These are phyloP conservation scores for Cnidoscolus chayamansa DNA, from an alignment of 441 rosid genomes.

Conservation along the genomic window DNA sequence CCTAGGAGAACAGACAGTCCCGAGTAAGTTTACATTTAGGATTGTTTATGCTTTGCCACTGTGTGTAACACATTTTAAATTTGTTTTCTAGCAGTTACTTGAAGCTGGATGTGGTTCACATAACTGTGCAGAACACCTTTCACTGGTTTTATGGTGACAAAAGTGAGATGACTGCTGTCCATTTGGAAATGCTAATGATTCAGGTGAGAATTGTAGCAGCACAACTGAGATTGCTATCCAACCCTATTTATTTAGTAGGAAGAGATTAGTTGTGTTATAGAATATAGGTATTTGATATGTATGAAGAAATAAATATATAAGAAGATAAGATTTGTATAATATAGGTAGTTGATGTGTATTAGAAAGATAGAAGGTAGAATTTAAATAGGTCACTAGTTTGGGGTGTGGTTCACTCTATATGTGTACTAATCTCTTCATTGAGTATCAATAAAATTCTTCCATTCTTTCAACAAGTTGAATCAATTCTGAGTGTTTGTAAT, in stretches of 20 bases:
- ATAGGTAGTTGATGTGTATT: too few species aligned
- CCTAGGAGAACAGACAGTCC: slow-evolving; percentile 84
- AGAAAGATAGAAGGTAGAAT: too few species aligned
- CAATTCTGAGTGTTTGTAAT: slow-evolving; percentile 3
- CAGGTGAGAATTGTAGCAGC: slow-evolving; percentile 53
- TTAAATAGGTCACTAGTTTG: too few species aligned
- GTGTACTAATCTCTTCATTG: too few species aligned
- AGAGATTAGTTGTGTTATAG: background rate
- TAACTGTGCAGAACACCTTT: slow-evolving; percentile 78
- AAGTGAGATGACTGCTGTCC: slow-evolving; percentile 80
- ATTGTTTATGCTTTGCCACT: slow-evolving; percentile 5
- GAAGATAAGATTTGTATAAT: too few species aligned
- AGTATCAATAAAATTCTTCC: too few species aligned
- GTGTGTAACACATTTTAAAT: background rate
- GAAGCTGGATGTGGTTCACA: slow-evolving; percentile 97
- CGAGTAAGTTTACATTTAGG: slow-evolving; percentile 61
- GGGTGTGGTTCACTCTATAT: too few species aligned
- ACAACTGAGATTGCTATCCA: slow-evolving; percentile 13
- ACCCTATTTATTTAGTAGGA: slow-evolving; percentile 16
- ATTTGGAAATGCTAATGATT: slow-evolving; percentile 72
- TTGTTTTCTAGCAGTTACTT: slow-evolving; percentile 54
- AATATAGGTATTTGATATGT: too few species aligned
- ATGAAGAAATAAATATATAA: too few species aligned
- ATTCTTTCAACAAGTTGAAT: background rate
- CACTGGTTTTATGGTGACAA: slow-evolving; percentile 82